Base-by-base conservation (phyloP, 176 grass and related monocot species). In the Bromus sterilis region DNA sequence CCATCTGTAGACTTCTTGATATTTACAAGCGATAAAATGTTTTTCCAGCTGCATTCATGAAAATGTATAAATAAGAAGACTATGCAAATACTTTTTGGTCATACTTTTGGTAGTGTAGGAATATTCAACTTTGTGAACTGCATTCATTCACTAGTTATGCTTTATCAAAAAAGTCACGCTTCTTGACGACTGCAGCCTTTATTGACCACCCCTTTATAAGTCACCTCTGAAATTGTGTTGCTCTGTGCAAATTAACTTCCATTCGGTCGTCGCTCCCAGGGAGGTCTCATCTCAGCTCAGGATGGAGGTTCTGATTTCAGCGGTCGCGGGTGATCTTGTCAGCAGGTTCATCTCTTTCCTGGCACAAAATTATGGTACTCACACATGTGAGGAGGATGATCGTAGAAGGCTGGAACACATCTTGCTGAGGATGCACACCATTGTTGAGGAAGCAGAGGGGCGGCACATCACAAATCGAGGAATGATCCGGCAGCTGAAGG, bases 311-410 rank as follows among this genome's bases (percentile, higher is more conserved):
- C 68, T 71, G 14, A 75, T 84, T 30, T 80, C 76, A 41, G 69
- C 40, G 33, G 69, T 42, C 1, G 16, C 32, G 1, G 24, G 51
- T 20, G 70, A 89, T 31, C 77, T 80, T 7, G 14, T 76, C 36
- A 76, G 48, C 48, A 51, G 77, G 69, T 76, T 89, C 71, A 63
- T 89, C 62, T 81, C 70, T 18, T 85, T 80, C 15, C 1, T 89
- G 25, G 37, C 7, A 28, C 43, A 74, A 21, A 75, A 18, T 14
- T 58, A 11, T 15, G 14, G 29, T 4, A 20, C 25, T 8, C 62
- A 20, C 65, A 18, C 31, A 15, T 31, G 24, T 9, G 25, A 62
- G 14, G 51, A 71, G 64, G 53, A 71, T 21, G 73, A 82, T 68
- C 5, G 55, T 2, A 33, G 0, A 70, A 82, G 79, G 3, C 14